Conservation (phyloP, 306 rosid genomes). For the Elaeagnus macrophylla region DNA sequence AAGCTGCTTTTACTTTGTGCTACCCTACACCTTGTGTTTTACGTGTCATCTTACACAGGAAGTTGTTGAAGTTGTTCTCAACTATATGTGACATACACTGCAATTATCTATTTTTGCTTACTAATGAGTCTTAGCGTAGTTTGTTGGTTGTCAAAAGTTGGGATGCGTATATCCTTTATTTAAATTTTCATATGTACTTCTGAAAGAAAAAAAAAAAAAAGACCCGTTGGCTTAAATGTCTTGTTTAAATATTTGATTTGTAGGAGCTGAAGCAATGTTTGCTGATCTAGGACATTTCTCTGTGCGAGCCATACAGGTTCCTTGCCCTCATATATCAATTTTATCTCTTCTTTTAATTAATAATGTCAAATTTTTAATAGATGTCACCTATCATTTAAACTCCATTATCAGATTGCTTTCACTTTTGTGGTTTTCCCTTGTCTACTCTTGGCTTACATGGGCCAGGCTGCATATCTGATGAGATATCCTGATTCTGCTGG, state of each 20-base stretch:
- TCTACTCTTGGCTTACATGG: slow-evolving; percentile 91
- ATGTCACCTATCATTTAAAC: slow-evolving; percentile 7
- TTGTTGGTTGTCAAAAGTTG: not conserved
- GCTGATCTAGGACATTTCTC: slow-evolving; percentile 95
- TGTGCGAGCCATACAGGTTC: slow-evolving; percentile 80
- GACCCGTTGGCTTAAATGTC: slow-evolving; percentile 5
- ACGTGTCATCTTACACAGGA: no score
- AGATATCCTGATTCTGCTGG: slow-evolving; percentile 39
- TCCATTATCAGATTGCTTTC: slow-evolving; percentile 66
- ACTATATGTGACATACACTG: no score
- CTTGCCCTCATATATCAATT: slow-evolving; percentile 4
- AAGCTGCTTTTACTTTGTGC: no score
- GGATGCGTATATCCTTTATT: not conserved
- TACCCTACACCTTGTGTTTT: no score
- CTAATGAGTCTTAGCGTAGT: no score
- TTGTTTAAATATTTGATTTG: slow-evolving; percentile 14
- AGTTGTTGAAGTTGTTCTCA: no score
- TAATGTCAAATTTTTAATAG: slow-evolving; percentile 4
- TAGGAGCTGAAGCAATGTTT: slow-evolving; percentile 99
- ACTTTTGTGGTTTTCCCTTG: slow-evolving; percentile 84
- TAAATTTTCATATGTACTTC: not conserved
- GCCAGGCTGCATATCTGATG: slow-evolving; percentile 87
- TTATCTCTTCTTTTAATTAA: slow-evolving; percentile 12
- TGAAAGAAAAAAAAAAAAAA: not conserved
- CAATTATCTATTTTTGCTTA: no score